phyloP scores from a whole-genome alignment of 2,329 filamentous ascomycete species.

The Calonectria pauciramosa region DNA sequence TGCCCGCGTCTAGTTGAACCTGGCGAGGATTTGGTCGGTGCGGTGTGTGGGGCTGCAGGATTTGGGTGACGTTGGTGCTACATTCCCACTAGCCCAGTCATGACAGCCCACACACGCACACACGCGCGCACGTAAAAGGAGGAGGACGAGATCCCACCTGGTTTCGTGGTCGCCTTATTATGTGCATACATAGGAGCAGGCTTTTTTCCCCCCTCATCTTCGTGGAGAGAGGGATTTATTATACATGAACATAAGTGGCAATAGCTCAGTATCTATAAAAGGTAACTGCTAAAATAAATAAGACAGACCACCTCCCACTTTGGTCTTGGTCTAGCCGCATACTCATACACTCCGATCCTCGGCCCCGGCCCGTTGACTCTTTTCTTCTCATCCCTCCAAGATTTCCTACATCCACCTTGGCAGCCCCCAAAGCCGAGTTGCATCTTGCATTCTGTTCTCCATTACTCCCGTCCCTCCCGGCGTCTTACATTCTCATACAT shows the following conservation, averaged over 20 bases:
- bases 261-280: neutral
- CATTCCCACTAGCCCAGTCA: neutral
- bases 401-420: conserved; percentile 19
- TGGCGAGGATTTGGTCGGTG: neutral
- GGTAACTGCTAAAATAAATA: conserved; percentile 2
- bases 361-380: conserved; percentile 16
- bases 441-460: neutral
- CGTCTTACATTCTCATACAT: neutral
- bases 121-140: neutral
- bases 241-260: neutral
- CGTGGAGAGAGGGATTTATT: neutral
- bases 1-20: neutral
- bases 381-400: conserved; percentile 15
- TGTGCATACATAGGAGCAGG: neutral
- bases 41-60: neutral
- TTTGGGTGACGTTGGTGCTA: neutral
- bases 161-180: neutral
- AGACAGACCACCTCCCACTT: neutral
- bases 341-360: conserved; percentile 30
- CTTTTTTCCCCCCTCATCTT: neutral
- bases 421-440: neutral
- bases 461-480: neutral
- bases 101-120: neutral
- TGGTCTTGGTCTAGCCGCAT: conserved; percentile 4
- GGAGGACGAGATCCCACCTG: neutral